Percentiles rank a stretch among this genome's conserved stretches.
Conservation (phyloP, 257 asterid genomes). For the Lithospermum erythrorhizon region DNA sequence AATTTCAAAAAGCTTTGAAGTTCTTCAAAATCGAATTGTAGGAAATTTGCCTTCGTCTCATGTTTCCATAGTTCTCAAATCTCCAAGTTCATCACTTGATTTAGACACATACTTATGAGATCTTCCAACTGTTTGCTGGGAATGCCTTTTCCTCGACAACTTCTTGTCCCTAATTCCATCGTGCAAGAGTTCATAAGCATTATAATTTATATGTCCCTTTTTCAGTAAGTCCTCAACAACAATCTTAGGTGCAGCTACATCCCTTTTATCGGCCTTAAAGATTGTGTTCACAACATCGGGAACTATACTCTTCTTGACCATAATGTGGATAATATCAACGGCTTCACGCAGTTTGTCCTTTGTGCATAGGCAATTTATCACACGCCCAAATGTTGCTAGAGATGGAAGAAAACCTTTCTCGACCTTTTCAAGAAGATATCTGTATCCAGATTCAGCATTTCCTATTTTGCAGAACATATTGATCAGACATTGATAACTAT, state of each 20-base stretch:
- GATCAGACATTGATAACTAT: slow-evolving; percentile 67
- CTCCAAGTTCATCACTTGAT: slow-evolving; percentile 7
- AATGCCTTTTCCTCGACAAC: slow-evolving; percentile 33
- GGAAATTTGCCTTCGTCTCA: not conserved
- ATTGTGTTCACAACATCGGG: slow-evolving; percentile 63
- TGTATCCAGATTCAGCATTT: slow-evolving; percentile 44
- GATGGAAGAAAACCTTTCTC: slow-evolving; percentile 50
- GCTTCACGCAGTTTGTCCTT: slow-evolving; percentile 60
- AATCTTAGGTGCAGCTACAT: slow-evolving; percentile 78
- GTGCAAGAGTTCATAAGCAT: slow-evolving; percentile 56
- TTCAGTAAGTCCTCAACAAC: slow-evolving; percentile 70
- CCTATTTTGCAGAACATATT: slow-evolving; percentile 77
- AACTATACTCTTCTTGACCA: slow-evolving; percentile 68
- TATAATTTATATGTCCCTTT: slow-evolving; percentile 57
- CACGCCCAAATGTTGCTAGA: slow-evolving; percentile 54
- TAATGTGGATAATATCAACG: slow-evolving; percentile 45
- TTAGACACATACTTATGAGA: slow-evolving; percentile 11
- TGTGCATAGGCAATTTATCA: slow-evolving; percentile 60
- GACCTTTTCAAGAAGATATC: slow-evolving; percentile 43
- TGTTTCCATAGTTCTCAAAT: slow-evolving; percentile 7
- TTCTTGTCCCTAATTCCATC: slow-evolving; percentile 74
- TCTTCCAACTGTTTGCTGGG: slow-evolving; percentile 10
- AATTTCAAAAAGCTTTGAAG: not conserved
- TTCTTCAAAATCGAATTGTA: not conserved
- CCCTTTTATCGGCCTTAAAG: slow-evolving; percentile 63